Conservation (phyloP, 495 filamentous ascomycete genomes). For the Pyrenula aspistea region DNA sequence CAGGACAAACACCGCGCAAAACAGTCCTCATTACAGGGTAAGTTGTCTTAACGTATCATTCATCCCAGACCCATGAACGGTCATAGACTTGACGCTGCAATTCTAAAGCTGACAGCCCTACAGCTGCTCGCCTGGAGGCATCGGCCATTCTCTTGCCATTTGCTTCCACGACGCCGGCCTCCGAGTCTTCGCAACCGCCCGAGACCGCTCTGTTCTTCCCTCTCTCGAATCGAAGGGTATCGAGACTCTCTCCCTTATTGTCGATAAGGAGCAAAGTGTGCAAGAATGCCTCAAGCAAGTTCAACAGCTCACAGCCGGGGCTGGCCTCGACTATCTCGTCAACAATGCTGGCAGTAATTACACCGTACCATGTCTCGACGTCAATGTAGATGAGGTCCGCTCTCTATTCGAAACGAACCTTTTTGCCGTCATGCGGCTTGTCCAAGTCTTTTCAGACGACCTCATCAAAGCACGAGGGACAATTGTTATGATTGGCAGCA, state of each 20-base stretch:
- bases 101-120: too few relatives aligned
- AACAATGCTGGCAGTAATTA: slow-evolving; percentile 54
- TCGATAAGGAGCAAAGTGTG: slow-evolving; percentile 35
- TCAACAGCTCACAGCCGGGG: slow-evolving; percentile 25
- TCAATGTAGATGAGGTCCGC: slow-evolving; percentile 36
- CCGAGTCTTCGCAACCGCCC: slow-evolving; percentile 30
- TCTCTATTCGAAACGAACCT: slow-evolving; percentile 46
- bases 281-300: slow-evolving; percentile 28
- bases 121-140: slow-evolving; percentile 24
- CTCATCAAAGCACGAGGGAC: slow-evolving; percentile 46
- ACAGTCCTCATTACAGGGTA: not conserved
- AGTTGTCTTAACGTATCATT: not conserved
- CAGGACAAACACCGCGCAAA: not conserved
- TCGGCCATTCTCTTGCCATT: slow-evolving; percentile 24
- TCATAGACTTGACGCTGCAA: too few relatives aligned
- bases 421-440: slow-evolving; percentile 46
- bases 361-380: slow-evolving; percentile 48
- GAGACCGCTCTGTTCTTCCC: slow-evolving; percentile 15
- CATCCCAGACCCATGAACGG: too few relatives aligned
- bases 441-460: slow-evolving; percentile 44
- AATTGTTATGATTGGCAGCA: slow-evolving; percentile 47
- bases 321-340: slow-evolving; percentile 42
- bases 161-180: slow-evolving; percentile 19
- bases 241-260: slow-evolving; percentile 40
- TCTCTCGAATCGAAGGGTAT: slow-evolving; percentile 31